phyloP scores from a whole-genome alignment of 352 stramenopile species.

The Phytopythium chamaehyphon region DNA sequence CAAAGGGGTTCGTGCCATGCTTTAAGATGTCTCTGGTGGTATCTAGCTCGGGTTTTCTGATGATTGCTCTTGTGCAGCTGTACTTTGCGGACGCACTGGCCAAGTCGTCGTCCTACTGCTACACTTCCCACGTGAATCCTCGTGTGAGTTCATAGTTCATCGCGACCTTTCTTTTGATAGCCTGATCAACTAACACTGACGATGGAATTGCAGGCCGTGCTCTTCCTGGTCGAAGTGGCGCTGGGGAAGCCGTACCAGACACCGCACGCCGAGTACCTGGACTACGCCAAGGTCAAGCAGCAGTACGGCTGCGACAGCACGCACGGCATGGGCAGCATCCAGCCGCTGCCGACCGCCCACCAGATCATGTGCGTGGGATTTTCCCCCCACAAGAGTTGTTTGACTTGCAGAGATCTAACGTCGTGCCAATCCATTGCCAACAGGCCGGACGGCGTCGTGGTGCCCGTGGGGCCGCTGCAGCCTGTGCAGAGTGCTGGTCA shows the following conservation, averaged over 20 bases:
- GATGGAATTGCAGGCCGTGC: constrained; percentile 14
- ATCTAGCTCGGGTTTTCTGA: background rate
- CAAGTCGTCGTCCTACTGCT: constrained; percentile 69
- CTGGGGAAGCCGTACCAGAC: constrained; percentile 28
- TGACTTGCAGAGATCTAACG: too few species aligned
- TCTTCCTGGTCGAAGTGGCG: constrained; percentile 41
- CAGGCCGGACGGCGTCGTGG: constrained; percentile 31
- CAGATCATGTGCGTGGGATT: constrained; percentile 15
- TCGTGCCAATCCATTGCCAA: background rate
- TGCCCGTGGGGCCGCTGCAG: constrained; percentile 26
- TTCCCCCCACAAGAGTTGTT: too few species aligned
- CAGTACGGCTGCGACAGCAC: constrained; percentile 30
- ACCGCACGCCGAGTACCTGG: constrained; percentile 20
- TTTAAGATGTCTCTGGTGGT: too few species aligned
- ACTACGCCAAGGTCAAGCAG: constrained; percentile 25
- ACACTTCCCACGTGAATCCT: constrained; percentile 7
- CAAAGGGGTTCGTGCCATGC: constrained; percentile 59
- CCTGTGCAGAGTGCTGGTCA: constrained; percentile 12
- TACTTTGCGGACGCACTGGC: constrained; percentile 70
- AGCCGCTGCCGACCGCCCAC: constrained; percentile 18
- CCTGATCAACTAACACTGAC: background rate
- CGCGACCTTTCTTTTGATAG: background rate
- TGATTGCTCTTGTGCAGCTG: constrained; percentile 18
- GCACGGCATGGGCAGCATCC: constrained; percentile 31
- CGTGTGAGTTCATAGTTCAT: background rate